Base-by-base conservation (phyloP, 257 asterid species). In the Leptodermis oblonga region DNA sequence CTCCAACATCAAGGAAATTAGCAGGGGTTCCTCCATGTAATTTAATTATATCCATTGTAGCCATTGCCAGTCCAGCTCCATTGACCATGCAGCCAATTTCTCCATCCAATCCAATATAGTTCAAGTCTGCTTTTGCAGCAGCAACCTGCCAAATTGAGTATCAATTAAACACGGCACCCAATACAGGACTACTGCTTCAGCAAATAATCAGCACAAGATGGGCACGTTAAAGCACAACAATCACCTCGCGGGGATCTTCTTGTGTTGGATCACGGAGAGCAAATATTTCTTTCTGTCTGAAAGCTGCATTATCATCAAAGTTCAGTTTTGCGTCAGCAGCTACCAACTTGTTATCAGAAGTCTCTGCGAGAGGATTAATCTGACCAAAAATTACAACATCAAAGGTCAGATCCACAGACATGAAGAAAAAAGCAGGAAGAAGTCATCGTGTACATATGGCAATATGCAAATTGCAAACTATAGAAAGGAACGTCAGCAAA, bases 21-120 rank as follows among this genome's bases (percentile, higher is more conserved):
- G 99, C 99, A 45, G 99, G 99, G 64, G 99, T 94, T 74, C 99
- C 99, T 66, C 99, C 99, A 65, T 91, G 97, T 31, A 91, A 73
- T 87, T 94, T 94, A 73, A 94, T 94, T 53, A 94, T 94, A 75
- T 94, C 99, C 99, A 94, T 94, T 25, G 97, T 94, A 55, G 99
- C 96, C 99, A 94, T 94, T 68, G 97, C 99, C 77, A 94, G 82
- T 61, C 99, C 99, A 82, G 99, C 99, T 76, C 99, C 99, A 80
- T 94, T 94, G 66, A 94, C 99, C 99, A 94, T 94, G 81, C 99
- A 94, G 72, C 99, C 99, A 51, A 94, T 94, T 85, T 94, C 99
- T 73, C 99, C 99, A 76, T 94, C 99, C 72, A 94, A 83, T 33
- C 99, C 99, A 72, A 94, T 94, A 86, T 94, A 94, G 79, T 94